Evolutionary conservation across 2,329 filamentous ascomycete species (phyloP), one percentile per base, ranked within the genome.

Genomic region (Aspergillus floridensis): DNA sequence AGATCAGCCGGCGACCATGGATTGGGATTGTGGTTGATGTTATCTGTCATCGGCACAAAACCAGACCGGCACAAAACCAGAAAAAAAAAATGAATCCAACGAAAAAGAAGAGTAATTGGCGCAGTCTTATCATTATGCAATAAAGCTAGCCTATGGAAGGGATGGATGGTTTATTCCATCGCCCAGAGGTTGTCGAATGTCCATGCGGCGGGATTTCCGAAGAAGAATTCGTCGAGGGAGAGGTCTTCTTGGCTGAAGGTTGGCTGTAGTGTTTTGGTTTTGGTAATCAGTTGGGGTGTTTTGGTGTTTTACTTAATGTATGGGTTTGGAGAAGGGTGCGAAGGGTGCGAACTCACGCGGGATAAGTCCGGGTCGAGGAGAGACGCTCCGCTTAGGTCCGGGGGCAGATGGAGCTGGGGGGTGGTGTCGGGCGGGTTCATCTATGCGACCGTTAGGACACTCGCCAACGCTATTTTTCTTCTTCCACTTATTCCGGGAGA

Each of bases 171-270:
- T 44, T 31, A 53, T 16, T 53, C 32, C 29, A 51, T 44, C 24
- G 10, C 51, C 51, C 51, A 53, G 2, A 65, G 46, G 53, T 63
- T 66, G 44, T 66, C 65, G 48, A 66, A 66, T 6, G 60, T 63
- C 65, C 65, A 66, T 16, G 63, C 65, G 5, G 60, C 58, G 6
- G 65, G 65, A 35, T 66, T 63, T 2, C 65, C 65, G 49, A 66
- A 66, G 22, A 62, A 66, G 35, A 62, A 63, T 44, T 66, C 57
- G 26, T 60, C 59, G 19, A 61, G 53, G 2, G 64, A 59, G n/a
- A 57, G 16, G 35, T 62, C 61, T 19, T 44, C 38, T 19, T 44
- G 38, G 14, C 16, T 10, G 38, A 44, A 44, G 14, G 38, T 12
- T 8, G 38, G 14, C 38, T 44, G 16, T 44, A 1, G 5, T 7